Evolutionary conservation across 352 stramenopile genomes (phyloP).

Genomic region (Elongisporangium anandrum): DNA sequence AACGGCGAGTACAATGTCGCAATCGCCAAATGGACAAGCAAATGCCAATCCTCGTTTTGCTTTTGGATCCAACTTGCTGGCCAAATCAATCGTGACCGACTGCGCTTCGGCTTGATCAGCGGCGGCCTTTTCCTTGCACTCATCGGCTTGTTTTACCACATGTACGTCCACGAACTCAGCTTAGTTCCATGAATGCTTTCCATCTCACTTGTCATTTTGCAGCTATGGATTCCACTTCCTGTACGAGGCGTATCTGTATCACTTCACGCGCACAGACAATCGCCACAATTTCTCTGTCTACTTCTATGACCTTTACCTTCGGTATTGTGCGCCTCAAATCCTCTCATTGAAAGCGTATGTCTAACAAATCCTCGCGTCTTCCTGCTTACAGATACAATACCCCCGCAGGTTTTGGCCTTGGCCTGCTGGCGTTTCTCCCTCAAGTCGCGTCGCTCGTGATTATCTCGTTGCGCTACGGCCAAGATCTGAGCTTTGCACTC

Average conservation of each 20-base stretch:
- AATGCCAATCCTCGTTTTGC: slow-evolving; percentile 45
- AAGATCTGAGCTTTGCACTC: slow-evolving; percentile 91
- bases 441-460: slow-evolving; percentile 76
- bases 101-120: slow-evolving; percentile 89
- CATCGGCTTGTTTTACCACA: slow-evolving; percentile 77
- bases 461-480: slow-evolving; percentile 63
- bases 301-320: slow-evolving; percentile 99
- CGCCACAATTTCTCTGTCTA: slow-evolving; percentile 99
- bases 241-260: slow-evolving; percentile 97
- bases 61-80: slow-evolving; percentile 45
- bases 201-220: not conserved
- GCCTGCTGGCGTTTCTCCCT: slow-evolving; percentile 79
- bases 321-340: slow-evolving; percentile 22
- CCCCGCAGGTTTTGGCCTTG: slow-evolving; percentile 64
- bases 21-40: slow-evolving; percentile 43
- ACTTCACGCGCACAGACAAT: slow-evolving; percentile 97
- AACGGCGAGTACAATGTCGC: slow-evolving; percentile 50
- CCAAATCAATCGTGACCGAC: slow-evolving; percentile 60
- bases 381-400: slow-evolving; percentile 62
- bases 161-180: slow-evolving; percentile 41
- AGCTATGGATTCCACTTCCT: slow-evolving; percentile 92
- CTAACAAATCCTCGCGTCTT: not conserved
- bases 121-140: slow-evolving; percentile 84
- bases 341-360: not conserved
- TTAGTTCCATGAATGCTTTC: slow-evolving; percentile 1